Base-by-base conservation (phyloP, 345 rosid genomes). In the Dimocarpus longan region DNA sequence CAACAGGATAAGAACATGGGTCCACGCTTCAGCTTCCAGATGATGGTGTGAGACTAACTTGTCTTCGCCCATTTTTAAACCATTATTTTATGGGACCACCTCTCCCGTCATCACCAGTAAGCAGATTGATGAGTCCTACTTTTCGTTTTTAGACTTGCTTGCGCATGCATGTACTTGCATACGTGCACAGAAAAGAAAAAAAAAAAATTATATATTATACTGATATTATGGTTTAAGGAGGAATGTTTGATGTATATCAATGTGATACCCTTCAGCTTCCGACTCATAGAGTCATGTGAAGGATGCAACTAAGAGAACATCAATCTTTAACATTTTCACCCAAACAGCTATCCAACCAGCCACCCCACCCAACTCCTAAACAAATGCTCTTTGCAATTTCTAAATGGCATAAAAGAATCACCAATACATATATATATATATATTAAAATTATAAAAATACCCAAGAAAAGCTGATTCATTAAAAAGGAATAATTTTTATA, bases 11-110 rank as follows among this genome's bases (percentile, higher is more conserved):
- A 77, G 88, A 83, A 87, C 90, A 84, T 88, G 93, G 82, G 83
- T 81, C 88, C 89, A 64, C 28, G 76, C 66, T 66, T 13, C 39
- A 73, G 74, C 77, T 73, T 79, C 87, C 87, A 87, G 80, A 92
- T 81, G 87, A 82, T 39, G 84, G 54, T 70, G 75, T 10, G 80
- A 73, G 80, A 56, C 60, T 24, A n/a, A 75, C 70, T 68, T 82
- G 86, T 66, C 82, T 63, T 78, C n/a, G 50, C 43, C 76, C 50
- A 19, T 64, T 83, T 68, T 77, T n/a, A 66, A 77, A 68, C 37
- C 46, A 70, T 50, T 68, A 26, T 52, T 78, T 66, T 26, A 75
- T 48, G 79, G 85, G 77, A 15, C 83, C 43, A 1, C 8, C 73
- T 42, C 7, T 0, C 28, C 32, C 57, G 68, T 40, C 74, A 74